Conservation (phyloP, 352 stramenopile species). For the Pythium phragmiticola region DNA sequence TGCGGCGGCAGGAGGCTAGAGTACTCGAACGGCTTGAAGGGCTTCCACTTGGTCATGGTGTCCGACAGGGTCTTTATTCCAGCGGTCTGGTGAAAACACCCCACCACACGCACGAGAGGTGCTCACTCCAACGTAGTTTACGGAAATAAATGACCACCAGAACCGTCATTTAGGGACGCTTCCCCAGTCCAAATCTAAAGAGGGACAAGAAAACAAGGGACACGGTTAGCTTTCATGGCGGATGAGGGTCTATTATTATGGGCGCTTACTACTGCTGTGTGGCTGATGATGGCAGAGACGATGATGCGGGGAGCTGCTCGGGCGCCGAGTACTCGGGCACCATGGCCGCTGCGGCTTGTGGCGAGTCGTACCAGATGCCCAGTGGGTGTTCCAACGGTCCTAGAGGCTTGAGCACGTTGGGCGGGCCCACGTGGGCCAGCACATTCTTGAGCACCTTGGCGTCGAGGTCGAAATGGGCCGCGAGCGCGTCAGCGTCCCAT, state of each 20-base stretch:
- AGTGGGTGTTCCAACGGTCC: conserved; percentile 49
- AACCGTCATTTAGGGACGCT: conserved; percentile 23
- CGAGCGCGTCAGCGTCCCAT: conserved; percentile 50
- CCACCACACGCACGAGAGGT: conserved; percentile 19
- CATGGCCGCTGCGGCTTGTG: conserved; percentile 18
- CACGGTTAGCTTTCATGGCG: conserved; percentile 15
- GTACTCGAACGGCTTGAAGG: conserved; percentile 83
- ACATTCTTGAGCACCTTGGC: conserved; percentile 35
- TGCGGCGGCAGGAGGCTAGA: conserved; percentile 64
- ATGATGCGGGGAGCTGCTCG: conserved; percentile 11
- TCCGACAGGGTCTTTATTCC: conserved; percentile 14
- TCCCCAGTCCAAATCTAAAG: not conserved
- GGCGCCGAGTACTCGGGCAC: conserved; percentile 11
- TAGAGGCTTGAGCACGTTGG: conserved; percentile 56
- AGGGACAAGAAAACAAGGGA: not conserved
- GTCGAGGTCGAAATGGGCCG: conserved; percentile 50
- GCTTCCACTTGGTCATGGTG: conserved; percentile 80
- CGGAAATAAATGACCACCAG: conserved; percentile 25
- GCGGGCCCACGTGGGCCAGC: conserved; percentile 39
- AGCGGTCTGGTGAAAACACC: conserved; percentile 19
- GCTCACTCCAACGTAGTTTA: conserved; percentile 6
- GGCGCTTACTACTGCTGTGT: not conserved
- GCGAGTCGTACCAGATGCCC: conserved; percentile 52
- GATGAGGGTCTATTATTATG: conserved; percentile 26
- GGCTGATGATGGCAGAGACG: not conserved